Evolutionary conservation across 129 eudicot genomes (phyloP), one percentile per base, ranked within the genome.

Genomic region (Tagetes patula): DNA sequence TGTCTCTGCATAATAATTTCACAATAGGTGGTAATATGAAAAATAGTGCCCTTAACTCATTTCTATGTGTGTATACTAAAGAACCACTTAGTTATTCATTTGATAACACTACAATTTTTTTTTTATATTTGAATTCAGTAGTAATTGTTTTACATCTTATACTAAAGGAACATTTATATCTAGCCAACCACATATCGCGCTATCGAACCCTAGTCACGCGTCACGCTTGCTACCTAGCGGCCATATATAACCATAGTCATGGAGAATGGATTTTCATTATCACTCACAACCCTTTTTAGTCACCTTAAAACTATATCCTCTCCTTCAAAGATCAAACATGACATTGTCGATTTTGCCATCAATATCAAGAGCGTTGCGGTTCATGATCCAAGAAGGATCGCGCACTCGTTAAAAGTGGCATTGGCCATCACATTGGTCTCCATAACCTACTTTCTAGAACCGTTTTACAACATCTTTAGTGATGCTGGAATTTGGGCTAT

Each of bases 401-500:
- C 69, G 5, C 97, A 91, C 74, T 78, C 89, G 5, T 55, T 81
- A 2, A 91, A 91, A 69, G 87, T 87, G 49, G 97, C 87, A 12
- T 42, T 91, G 65, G 95, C 95, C 70, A 84, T 91, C 50, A 85
- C 91, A 20, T 36, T 91, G 48, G 91, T 91, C 12, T 87, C 95
- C 8, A 69, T 84, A 74, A 72, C 87, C 59, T 91, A 87, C 82
- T 91, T 84, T 73, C 77, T 81, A 13, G 66, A 84, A 61, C 95
- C 89, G 1, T 77, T 91, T 31, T 91, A 91, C 49, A 72, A 85
- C 8, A 85, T 91, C 39, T 81, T 91, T 42, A 91, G 97, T 27
- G 84, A 69, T 14, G 75, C 95, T 0, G 97, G 85, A 38, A 84
- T 91, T 84, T 91, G 95, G 91, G 97, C 97, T 6, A 72, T 87